phyloP scores from a whole-genome alignment of 495 filamentous ascomycete species.

The Penicillium antarcticum region DNA sequence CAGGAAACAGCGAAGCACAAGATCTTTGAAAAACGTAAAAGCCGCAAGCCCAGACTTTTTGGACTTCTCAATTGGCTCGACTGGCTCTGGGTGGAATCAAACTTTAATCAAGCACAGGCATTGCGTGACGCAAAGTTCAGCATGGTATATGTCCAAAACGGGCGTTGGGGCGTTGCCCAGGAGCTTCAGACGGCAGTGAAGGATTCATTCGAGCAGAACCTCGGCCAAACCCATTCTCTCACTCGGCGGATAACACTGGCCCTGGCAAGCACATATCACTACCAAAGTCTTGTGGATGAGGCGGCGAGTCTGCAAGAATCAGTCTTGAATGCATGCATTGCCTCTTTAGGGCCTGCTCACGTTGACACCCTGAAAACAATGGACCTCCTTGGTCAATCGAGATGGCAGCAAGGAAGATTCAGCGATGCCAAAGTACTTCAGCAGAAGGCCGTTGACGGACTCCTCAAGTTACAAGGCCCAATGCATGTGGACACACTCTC shows the following conservation, averaged over 20 bases:
- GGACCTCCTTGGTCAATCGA: too few relatives aligned
- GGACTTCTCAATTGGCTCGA: slow-evolving; percentile 7
- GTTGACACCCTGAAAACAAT: too few relatives aligned
- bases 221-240: too few relatives aligned
- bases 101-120: slow-evolving; percentile 6
- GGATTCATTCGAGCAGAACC: slow-evolving; percentile 10
- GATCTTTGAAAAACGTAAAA: slow-evolving; percentile 9
- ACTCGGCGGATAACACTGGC: too few relatives aligned
- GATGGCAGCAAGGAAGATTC: slow-evolving; percentile 16
- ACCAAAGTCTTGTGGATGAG: too few relatives aligned
- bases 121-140: slow-evolving; percentile 30
- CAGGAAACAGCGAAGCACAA: slow-evolving; percentile 7
- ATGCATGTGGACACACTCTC: slow-evolving; percentile 24
- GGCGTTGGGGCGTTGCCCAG: slow-evolving; percentile 23
- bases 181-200: slow-evolving; percentile 19
- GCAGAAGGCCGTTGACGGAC: slow-evolving; percentile 14
- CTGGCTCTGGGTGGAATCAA: slow-evolving; percentile 3
- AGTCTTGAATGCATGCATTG: too few relatives aligned
- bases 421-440: slow-evolving; percentile 26
- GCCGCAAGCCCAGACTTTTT: not conserved
- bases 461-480: slow-evolving; percentile 15
- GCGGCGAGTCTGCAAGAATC: too few relatives aligned
- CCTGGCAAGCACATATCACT: too few relatives aligned
- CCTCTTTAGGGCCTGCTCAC: too few relatives aligned
- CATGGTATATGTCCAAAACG: slow-evolving; percentile 29